These are phyloP conservation scores for Candida xyloterini DNA, from an alignment of 805 yeast genomes.

Conservation along the genomic window DNA sequence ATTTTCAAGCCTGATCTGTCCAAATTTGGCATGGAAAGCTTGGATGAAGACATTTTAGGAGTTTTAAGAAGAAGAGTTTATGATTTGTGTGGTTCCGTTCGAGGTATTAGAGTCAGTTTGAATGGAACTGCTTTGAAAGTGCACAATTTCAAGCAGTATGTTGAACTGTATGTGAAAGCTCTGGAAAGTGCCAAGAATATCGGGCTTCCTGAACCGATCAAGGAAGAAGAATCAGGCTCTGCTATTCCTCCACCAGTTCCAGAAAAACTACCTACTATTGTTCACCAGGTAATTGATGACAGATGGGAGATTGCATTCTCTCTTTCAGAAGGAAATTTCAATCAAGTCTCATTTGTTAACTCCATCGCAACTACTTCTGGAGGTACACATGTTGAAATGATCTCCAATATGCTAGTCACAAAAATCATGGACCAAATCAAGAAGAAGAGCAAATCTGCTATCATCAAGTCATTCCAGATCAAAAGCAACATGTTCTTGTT, in stretches of 20 bases:
- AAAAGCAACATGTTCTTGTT: slow-evolving; percentile 87
- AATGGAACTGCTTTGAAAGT: slow-evolving; percentile 72
- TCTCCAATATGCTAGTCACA: slow-evolving; percentile 78
- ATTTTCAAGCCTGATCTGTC: slow-evolving; percentile 84
- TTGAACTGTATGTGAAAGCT: slow-evolving; percentile 84
- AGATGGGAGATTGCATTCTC: slow-evolving; percentile 98
- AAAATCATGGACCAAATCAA: slow-evolving; percentile 72
- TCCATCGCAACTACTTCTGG: slow-evolving; percentile 97
- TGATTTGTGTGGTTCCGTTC: slow-evolving; percentile 92
- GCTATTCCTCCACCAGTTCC: slow-evolving; percentile 16
- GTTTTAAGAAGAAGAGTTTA: slow-evolving; percentile 91
- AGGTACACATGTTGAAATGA: slow-evolving; percentile 89
- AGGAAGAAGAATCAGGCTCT: slow-evolving; percentile 14
- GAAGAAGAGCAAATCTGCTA: slow-evolving; percentile 60
- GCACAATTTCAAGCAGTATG: slow-evolving; percentile 77
- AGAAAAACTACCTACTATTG: slow-evolving; percentile 53
- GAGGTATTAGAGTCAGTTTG: slow-evolving; percentile 72
- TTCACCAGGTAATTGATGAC: slow-evolving; percentile 76
- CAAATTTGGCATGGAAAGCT: slow-evolving; percentile 77
- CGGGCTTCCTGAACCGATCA: slow-evolving; percentile 9
- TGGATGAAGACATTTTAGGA: slow-evolving; percentile 80
- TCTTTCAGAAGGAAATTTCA: slow-evolving; percentile 83
- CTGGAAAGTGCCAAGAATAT: slow-evolving; percentile 50
- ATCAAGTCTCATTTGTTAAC: slow-evolving; percentile 94
- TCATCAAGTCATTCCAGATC: slow-evolving; percentile 84